Evolutionary conservation across 1,284 basidiomycete genomes (phyloP), one percentile per base, ranked within the genome.

Genomic region (Fomitopsis palustris): DNA sequence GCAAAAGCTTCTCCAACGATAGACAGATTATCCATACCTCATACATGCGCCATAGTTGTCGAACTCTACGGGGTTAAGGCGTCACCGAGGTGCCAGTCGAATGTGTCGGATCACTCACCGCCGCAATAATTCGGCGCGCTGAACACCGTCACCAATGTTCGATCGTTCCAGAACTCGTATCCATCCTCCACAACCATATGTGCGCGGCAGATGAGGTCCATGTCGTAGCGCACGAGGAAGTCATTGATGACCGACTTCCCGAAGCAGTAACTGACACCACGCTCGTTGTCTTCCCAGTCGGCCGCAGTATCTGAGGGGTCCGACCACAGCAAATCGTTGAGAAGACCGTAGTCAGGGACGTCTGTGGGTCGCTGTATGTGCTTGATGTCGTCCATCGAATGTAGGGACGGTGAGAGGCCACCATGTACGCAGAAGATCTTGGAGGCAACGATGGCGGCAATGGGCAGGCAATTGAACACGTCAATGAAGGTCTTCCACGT

Each of bases 391-490:
- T 99, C 97, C 96, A 99, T 99, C 45, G 93, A 90, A 70, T 95
- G 92, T 59, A 99, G 80, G 49, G 95, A 97, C n/a, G 97, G 97
- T 17, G 95, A 98, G 43, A 99, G 86, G 14, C 97, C 97, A 23
- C 97, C 97, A 72, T 99, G 97, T 10, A 99, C 96, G 72, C 96
- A 99, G 77, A 99, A 99, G 71, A 99, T 99, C 81, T 99, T 99
- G 67, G 94, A 96, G 12, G 96, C 97, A 55, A 99, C 96, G 66
- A 99, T 93, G 38, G 97, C 96, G 41, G 97, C 96, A 69, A 99
- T 99, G 51, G 97, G 97, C 12, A 99, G 84, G 68, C 95, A 95
- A 78, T 99, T 99, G 85, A 99, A 99, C 45, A 98, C 96, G 77
- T 99, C 97, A 74, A 98, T 95, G 75, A 99, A 99, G 14, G 95